Percentiles rank a stretch among this genome's conserved stretches.
These are phyloP conservation scores for Colletotrichum spaethianum DNA, from an alignment of 2,329 filamentous ascomycete species.

Conservation along the genomic window DNA sequence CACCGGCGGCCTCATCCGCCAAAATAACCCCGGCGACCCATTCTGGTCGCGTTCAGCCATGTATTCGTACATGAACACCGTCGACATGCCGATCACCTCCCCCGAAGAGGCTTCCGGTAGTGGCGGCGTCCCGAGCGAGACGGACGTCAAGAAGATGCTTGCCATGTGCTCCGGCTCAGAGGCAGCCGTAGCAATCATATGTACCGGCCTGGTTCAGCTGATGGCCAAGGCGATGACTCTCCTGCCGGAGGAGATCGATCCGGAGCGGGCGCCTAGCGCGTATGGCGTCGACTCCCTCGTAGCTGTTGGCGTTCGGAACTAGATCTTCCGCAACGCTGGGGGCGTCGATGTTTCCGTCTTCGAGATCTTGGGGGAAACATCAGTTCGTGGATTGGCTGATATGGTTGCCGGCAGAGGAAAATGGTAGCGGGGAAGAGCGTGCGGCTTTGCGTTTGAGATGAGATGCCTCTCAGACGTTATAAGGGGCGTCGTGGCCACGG, in stretches of 20 bases:
- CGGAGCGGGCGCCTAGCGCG: slow-evolving; percentile 54
- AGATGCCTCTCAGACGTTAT: background rate
- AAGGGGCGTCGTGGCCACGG: background rate
- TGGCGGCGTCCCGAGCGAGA: slow-evolving; percentile 25
- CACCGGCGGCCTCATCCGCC: slow-evolving; percentile 66
- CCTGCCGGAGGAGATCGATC: slow-evolving; percentile 60
- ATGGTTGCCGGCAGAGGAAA: slow-evolving; percentile 24
- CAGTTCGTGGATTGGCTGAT: slow-evolving; percentile 19
- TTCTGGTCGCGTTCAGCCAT: slow-evolving; percentile 68
- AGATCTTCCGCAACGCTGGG: slow-evolving; percentile 40
- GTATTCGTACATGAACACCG: slow-evolving; percentile 62
- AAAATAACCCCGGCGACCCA: slow-evolving; percentile 67
- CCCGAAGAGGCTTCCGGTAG: slow-evolving; percentile 36
- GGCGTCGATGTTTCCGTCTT: slow-evolving; percentile 39
- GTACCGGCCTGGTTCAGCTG: slow-evolving; percentile 55
- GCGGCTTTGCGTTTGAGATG: background rate
- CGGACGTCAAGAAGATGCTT: slow-evolving; percentile 51
- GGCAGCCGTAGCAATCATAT: slow-evolving; percentile 52
- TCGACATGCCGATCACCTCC: slow-evolving; percentile 59
- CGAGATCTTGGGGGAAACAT: slow-evolving; percentile 38
- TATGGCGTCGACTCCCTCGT: slow-evolving; percentile 69
- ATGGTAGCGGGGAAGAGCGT: slow-evolving; percentile 1
- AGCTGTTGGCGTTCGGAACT: slow-evolving; percentile 53
- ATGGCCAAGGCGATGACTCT: slow-evolving; percentile 62
- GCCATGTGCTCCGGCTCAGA: slow-evolving; percentile 48